A percentile compares a stretch with the other conserved stretches of the same genome.
Evolutionary conservation across 352 stramenopile genomes (phyloP).

Genomic region (Globisporangium emineosum): DNA sequence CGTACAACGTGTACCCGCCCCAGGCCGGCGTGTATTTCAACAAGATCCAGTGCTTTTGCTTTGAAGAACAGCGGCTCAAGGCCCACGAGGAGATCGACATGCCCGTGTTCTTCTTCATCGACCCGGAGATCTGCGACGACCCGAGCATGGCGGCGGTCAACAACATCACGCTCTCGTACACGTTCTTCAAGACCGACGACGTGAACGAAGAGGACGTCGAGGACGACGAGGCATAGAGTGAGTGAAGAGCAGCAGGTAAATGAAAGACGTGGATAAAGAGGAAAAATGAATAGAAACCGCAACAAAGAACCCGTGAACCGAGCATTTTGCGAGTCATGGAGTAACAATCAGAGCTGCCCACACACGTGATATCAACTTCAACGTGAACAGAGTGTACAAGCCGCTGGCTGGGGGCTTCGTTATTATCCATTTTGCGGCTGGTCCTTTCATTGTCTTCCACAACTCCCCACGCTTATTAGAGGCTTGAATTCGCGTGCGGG

Average conservation of each 20-base stretch:
- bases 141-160: constrained; percentile 94
- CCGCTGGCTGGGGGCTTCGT: not conserved
- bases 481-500: not conserved
- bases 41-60: constrained; percentile 99
- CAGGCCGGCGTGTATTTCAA: constrained; percentile 98
- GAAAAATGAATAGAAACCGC: constrained; percentile 1
- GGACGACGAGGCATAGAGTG: constrained; percentile 31
- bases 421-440: too few relatives aligned
- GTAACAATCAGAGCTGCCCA: not conserved
- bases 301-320: not conserved
- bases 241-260: not conserved
- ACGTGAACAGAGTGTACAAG: not conserved
- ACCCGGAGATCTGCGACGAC: constrained; percentile 98
- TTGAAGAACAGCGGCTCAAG: constrained; percentile 98
- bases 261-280: not conserved
- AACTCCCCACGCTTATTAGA: not conserved
- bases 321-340: not conserved
- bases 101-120: constrained; percentile 99
- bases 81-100: constrained; percentile 98
- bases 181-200: constrained; percentile 97
- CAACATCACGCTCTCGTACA: constrained; percentile 98
- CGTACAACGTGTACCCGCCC: constrained; percentile 99
- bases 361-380: not conserved
- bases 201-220: constrained; percentile 90
- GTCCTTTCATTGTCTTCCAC: not conserved